A percentile compares a stretch with the other conserved stretches of the same genome.
Evolutionary conservation across 2,329 filamentous ascomycete genomes (phyloP).

Genomic region (Stachybotrys elegans): DNA sequence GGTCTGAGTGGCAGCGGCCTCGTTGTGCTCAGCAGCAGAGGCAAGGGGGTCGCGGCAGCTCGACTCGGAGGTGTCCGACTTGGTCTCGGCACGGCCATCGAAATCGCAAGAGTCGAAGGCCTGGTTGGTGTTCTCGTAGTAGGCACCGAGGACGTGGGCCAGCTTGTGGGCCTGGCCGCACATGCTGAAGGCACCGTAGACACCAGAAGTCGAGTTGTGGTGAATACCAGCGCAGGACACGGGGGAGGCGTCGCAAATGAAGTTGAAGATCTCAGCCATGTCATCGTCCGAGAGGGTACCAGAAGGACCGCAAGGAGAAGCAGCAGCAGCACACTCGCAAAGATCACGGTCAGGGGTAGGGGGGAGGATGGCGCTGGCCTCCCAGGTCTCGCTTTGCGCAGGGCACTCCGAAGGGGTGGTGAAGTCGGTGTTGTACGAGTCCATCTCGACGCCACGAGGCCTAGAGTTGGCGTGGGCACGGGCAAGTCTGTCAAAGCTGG

Average conservation of each 20-base stretch:
- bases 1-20: slow-evolving; percentile 41
- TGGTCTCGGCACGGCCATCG: slow-evolving; percentile 57
- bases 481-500: slow-evolving; percentile 71
- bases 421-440: slow-evolving; percentile 70
- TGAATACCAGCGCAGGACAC: slow-evolving; percentile 63
- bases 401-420: slow-evolving; percentile 65
- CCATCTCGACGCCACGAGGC: slow-evolving; percentile 61
- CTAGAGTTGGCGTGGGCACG: slow-evolving; percentile 63
- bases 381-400: slow-evolving; percentile 58
- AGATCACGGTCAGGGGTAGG: slow-evolving; percentile 73
- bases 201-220: slow-evolving; percentile 60
- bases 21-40: slow-evolving; percentile 56
- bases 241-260: slow-evolving; percentile 58
- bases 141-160: slow-evolving; percentile 67
- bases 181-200: slow-evolving; percentile 75
- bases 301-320: slow-evolving; percentile 65
- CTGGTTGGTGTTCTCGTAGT: slow-evolving; percentile 57
- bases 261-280: slow-evolving; percentile 66
- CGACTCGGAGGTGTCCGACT: slow-evolving; percentile 40
- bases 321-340: slow-evolving; percentile 80
- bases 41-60: slow-evolving; percentile 55
- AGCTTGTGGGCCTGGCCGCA: slow-evolving; percentile 68
- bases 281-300: slow-evolving; percentile 50
- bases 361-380: slow-evolving; percentile 61
- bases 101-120: slow-evolving; percentile 63